A percentile compares a stretch with the other conserved stretches of the same genome.
phyloP scores from a whole-genome alignment of 2,329 filamentous ascomycete species.

The Sporothrix inflata region DNA sequence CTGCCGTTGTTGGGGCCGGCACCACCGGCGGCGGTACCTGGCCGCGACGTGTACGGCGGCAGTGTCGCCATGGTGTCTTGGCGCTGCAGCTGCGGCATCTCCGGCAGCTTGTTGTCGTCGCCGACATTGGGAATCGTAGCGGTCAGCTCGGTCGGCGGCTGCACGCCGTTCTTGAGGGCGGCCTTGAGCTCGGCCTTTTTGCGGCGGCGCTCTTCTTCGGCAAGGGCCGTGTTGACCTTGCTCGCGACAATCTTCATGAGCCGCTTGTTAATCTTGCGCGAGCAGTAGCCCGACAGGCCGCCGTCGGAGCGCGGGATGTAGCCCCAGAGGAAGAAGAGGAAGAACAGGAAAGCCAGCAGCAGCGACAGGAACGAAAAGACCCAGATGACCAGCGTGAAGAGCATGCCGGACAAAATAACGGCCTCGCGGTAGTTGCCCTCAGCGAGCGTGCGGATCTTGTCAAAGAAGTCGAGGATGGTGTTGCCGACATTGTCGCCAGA shows the following conservation, averaged over 20 bases:
- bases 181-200: constrained; percentile 54
- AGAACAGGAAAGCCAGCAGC: constrained; percentile 75
- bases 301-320: constrained; percentile 85
- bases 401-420: constrained; percentile 84
- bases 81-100: constrained; percentile 61
- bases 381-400: constrained; percentile 91
- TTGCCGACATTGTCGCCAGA: constrained; percentile 58
- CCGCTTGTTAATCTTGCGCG: constrained; percentile 85
- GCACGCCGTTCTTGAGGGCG: constrained; percentile 59
- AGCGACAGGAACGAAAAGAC: constrained; percentile 77
- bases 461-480: constrained; percentile 74
- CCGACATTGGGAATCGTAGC: constrained; percentile 65
- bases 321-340: constrained; percentile 87
- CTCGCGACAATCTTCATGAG: constrained; percentile 80
- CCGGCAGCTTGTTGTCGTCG: constrained; percentile 54
- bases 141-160: constrained; percentile 54
- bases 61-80: constrained; percentile 65
- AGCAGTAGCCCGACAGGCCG: constrained; percentile 81
- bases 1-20: constrained; percentile 29
- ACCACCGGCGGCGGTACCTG: constrained; percentile 51
- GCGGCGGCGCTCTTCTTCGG: constrained; percentile 70
- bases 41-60: constrained; percentile 64
- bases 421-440: constrained; percentile 76
- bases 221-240: constrained; percentile 87
- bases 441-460: constrained; percentile 76